These are phyloP conservation scores for Malassezia cuniculi DNA, from an alignment of 1,284 basidiomycete species.

Conservation along the genomic window DNA sequence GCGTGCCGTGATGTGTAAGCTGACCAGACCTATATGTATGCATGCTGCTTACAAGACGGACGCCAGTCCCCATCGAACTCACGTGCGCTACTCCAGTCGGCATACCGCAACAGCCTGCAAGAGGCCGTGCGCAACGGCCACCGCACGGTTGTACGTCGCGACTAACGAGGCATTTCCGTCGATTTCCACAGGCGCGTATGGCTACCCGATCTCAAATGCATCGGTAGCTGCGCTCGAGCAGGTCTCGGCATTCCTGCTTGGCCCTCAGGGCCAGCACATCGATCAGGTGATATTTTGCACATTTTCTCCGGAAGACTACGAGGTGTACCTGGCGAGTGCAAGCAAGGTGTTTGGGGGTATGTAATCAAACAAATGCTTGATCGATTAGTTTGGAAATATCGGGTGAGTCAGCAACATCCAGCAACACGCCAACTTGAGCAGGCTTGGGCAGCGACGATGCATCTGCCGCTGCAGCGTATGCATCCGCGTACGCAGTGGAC, in stretches of 20 bases:
- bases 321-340: no score
- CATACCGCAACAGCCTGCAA: conserved; percentile 26
- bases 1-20: conserved; percentile 49
- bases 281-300: conserved; percentile 26
- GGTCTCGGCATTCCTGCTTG: conserved; percentile 22
- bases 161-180: conserved; percentile 28
- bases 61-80: conserved; percentile 1
- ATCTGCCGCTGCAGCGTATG: no score
- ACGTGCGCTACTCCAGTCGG: conserved; percentile 46
- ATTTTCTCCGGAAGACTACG: conserved; percentile 23
- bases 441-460: no score
- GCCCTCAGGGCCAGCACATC: conserved; percentile 3
- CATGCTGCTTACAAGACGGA: neutral
- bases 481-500: no score
- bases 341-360: no score
- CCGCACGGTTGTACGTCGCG: conserved; percentile 17
- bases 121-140: conserved; percentile 13
- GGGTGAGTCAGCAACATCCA: no score
- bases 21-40: conserved; percentile 7
- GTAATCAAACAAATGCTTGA: no score
- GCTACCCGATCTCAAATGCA: conserved; percentile 33
- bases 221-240: conserved; percentile 21
- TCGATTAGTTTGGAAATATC: no score
- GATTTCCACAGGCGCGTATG: conserved; percentile 42
- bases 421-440: no score